phyloP scores from a whole-genome alignment of 1,284 basidiomycete species.

The Meira miltonrushii region DNA sequence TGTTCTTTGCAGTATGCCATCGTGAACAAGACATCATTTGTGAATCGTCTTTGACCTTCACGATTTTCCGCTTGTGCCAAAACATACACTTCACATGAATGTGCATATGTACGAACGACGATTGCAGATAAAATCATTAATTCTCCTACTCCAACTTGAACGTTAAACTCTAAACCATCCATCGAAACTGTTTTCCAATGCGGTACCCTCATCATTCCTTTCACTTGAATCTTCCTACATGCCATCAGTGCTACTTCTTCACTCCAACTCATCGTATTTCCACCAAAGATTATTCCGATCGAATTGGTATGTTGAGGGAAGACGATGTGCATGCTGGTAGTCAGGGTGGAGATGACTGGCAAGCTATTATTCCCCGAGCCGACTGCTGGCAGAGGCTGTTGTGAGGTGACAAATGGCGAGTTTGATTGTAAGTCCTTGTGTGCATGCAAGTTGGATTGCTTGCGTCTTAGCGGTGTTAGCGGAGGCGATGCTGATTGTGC shows the following conservation, averaged over 20 bases:
- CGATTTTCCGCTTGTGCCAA: constrained; percentile 30
- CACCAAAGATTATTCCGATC: constrained; percentile 33
- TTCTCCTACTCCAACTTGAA: constrained; percentile 32
- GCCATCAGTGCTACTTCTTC: constrained; percentile 35
- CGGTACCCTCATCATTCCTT: constrained; percentile 6
- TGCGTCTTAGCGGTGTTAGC: neutral
- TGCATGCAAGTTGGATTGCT: neutral
- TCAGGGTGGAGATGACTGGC: constrained; percentile 28
- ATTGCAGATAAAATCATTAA: constrained; percentile 30
- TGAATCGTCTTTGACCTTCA: constrained; percentile 23
- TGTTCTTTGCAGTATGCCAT: constrained; percentile 13
- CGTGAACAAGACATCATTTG: constrained; percentile 41
- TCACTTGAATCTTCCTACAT: constrained; percentile 20
- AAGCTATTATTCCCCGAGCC: neutral
- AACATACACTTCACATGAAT: constrained; percentile 38
- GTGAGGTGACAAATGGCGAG: too few species aligned
- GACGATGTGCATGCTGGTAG: constrained; percentile 31
- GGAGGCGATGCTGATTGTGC: neutral
- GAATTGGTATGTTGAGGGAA: constrained; percentile 43
- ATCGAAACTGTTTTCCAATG: constrained; percentile 37
- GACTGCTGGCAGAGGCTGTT: too few species aligned
- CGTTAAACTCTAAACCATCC: constrained; percentile 37
- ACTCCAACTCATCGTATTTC: constrained; percentile 45
- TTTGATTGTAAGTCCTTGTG: too few species aligned
- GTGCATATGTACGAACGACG: constrained; percentile 28